Percentiles rank a stretch among this genome's conserved stretches.
Conservation (phyloP, 2,329 filamentous ascomycete genomes). For the Xylaria sp. region DNA sequence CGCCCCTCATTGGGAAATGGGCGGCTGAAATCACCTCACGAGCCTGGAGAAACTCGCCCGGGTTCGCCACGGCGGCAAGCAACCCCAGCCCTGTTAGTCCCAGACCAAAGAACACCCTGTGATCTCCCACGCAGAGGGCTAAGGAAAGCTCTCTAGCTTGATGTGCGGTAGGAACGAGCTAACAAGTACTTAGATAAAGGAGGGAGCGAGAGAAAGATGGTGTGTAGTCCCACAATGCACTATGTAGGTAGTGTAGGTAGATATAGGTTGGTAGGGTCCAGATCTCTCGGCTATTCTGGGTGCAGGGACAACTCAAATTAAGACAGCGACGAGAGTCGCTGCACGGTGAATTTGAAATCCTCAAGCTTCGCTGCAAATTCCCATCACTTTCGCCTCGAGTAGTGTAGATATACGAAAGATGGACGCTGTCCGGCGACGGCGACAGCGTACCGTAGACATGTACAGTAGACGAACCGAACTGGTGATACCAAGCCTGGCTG, state of each 20-base stretch:
- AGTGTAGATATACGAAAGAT: neutral
- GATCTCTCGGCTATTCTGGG: constrained; percentile 27
- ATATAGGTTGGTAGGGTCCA: constrained; percentile 19
- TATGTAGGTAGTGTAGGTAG: constrained; percentile 8
- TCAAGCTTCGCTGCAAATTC: no score
- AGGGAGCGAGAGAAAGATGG: constrained; percentile 10
- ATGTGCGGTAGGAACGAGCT: neutral
- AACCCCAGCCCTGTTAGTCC: constrained; percentile 6
- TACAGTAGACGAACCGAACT: neutral
- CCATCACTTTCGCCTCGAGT: neutral
- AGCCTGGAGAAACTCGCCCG: neutral
- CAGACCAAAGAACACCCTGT: constrained; percentile 7
- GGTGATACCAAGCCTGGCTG: neutral
- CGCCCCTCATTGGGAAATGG: neutral
- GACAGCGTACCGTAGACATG: no score
- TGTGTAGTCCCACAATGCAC: constrained; percentile 27
- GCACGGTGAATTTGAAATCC: constrained; percentile 14
- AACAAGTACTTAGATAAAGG: neutral
- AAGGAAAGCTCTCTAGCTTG: neutral
- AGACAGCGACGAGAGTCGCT: neutral
- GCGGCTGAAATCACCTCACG: neutral
- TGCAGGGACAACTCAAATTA: constrained; percentile 15
- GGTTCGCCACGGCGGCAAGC: neutral
- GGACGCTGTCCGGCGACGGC: neutral
- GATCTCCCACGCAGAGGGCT: neutral